Percentiles rank a stretch among this genome's conserved stretches.
Evolutionary conservation across 192 early-diverging fungal species (phyloP).

Genomic region (Backusella liffmaniae): DNA sequence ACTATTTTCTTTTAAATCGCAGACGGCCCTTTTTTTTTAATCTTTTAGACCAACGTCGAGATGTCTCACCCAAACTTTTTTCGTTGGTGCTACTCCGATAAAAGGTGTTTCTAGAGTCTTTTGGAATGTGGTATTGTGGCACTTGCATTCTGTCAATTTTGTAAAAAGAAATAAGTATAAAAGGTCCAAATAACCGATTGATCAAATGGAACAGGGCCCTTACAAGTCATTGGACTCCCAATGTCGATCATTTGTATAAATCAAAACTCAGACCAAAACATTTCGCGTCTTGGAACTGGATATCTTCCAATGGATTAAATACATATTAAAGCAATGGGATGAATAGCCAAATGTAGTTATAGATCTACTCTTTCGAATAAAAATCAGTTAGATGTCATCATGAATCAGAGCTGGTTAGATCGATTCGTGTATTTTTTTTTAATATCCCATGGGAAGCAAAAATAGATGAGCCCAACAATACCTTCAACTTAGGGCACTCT

Average conservation of each 20-base stretch:
- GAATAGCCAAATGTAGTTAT: not conserved
- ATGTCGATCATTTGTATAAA: not conserved
- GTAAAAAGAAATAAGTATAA: not conserved
- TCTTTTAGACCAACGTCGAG: not conserved
- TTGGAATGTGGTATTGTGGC: not conserved
- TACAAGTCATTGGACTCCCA: not conserved
- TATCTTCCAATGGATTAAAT: not conserved
- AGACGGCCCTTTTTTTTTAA: not conserved
- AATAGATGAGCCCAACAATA: not conserved
- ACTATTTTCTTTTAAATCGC: not conserved
- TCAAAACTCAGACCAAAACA: not conserved
- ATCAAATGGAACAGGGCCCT: not conserved
- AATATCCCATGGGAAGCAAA: not conserved
- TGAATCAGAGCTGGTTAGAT: no score
- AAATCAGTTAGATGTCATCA: no score
- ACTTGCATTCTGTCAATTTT: not conserved
- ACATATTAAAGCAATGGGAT: no score
- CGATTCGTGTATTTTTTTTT: not conserved
- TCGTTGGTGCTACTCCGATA: not conserved
- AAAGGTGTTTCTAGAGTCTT: not conserved
- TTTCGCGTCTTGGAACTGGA: not conserved
- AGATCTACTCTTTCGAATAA: not conserved
- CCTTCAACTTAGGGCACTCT: not conserved
- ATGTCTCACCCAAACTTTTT: constrained; percentile 1
- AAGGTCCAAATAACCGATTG: not conserved